Percentiles rank a stretch among this genome's conserved stretches.
These are phyloP conservation scores for Bromus sterilis DNA, from an alignment of 176 grass and related monocot genomes.

Conservation along the genomic window DNA sequence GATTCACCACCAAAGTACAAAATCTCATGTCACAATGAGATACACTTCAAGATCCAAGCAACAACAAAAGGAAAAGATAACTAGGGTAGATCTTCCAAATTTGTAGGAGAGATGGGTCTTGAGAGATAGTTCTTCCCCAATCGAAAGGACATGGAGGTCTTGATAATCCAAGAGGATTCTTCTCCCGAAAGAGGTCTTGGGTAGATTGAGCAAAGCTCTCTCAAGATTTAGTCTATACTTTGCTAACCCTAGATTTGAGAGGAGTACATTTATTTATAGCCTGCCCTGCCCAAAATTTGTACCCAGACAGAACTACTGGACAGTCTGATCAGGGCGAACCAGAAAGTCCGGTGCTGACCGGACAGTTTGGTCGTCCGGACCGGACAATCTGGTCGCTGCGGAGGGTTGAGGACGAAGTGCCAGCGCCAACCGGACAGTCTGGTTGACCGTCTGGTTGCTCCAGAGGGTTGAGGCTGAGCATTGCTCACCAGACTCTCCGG, in stretches of 20 bases:
- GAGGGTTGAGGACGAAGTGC: not conserved
- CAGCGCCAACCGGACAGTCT: not conserved
- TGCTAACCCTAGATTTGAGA: not conserved
- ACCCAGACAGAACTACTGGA: not conserved
- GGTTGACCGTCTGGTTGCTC: not conserved
- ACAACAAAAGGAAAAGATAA: not conserved
- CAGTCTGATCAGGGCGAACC: not conserved
- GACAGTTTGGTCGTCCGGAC: not conserved
- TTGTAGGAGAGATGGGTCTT: not conserved
- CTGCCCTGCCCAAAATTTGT: not conserved
- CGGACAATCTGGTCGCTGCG: not conserved
- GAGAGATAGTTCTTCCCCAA: not conserved
- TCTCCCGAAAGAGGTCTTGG: not conserved
- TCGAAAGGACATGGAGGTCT: not conserved
- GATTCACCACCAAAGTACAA: not conserved
- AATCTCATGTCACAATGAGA: not conserved
- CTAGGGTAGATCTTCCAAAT: not conserved
- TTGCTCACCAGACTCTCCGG: no score
- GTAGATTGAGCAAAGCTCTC: not conserved
- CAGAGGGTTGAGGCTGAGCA: not conserved
- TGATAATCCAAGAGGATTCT: not conserved
- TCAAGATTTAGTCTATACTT: not conserved
- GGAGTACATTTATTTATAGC: not conserved
- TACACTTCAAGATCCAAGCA: not conserved
- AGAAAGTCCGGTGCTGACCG: not conserved